These are phyloP conservation scores for Hippophae tibetana DNA, from an alignment of 306 rosid genomes.

Conservation along the genomic window DNA sequence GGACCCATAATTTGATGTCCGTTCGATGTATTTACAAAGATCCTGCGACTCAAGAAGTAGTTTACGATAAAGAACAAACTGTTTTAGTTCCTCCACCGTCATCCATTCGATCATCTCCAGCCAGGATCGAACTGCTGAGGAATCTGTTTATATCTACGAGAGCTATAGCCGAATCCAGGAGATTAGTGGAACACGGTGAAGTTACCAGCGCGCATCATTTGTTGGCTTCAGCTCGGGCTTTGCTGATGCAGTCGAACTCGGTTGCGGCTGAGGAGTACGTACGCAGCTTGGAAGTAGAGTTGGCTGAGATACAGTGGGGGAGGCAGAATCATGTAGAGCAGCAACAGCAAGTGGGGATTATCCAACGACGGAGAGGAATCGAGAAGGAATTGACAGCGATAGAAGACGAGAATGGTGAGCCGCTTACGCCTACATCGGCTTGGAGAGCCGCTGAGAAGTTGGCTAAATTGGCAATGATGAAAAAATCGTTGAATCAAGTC, in stretches of 20 bases:
- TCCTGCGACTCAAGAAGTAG: conserved; percentile 52
- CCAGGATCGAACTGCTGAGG: conserved; percentile 37
- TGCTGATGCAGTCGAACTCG: conserved; percentile 40
- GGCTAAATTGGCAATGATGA: conserved; percentile 65
- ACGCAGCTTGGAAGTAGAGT: conserved; percentile 53
- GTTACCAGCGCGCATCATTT: conserved; percentile 52
- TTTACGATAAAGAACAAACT: conserved; percentile 50
- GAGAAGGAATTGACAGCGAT: conserved; percentile 17
- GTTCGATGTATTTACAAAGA: conserved; percentile 66
- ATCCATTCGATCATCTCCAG: conserved; percentile 20
- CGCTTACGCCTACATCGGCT: conserved; percentile 74
- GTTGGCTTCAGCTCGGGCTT: conserved; percentile 56
- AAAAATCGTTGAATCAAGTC: conserved; percentile 65
- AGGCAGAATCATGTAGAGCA: conserved; percentile 38
- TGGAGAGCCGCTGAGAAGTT: conserved; percentile 84
- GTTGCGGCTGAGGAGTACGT: conserved; percentile 33
- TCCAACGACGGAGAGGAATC: conserved; percentile 42
- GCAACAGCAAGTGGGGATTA: conserved; percentile 23
- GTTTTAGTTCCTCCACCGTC: conserved; percentile 36
- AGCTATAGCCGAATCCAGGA: conserved; percentile 68
- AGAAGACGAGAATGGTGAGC: conserved; percentile 68
- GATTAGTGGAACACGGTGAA: conserved; percentile 41
- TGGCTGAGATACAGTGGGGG: conserved; percentile 61
- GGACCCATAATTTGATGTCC: conserved; percentile 54
- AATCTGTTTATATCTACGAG: conserved; percentile 48